Conservation (phyloP, 2,329 filamentous ascomycete species). For the Colletotrichum sp. region DNA sequence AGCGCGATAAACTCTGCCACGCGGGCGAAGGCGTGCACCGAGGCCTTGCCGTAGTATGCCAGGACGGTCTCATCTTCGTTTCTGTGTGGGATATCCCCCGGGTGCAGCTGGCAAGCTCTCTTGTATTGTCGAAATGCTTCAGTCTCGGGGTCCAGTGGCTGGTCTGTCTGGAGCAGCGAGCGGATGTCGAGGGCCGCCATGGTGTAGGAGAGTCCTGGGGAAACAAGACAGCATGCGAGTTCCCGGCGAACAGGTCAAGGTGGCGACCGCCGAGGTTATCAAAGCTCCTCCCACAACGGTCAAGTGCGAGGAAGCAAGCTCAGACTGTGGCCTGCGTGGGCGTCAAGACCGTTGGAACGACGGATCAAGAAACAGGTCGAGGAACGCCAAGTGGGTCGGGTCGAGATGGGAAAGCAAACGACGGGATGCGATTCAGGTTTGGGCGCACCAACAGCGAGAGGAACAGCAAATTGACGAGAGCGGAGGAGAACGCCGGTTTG, state of each 20-base stretch:
- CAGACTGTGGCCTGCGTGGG: neutral
- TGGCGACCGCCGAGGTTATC: neutral
- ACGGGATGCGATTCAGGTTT: neutral
- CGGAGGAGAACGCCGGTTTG: neutral
- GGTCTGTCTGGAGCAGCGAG: slow-evolving; percentile 6
- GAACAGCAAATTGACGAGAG: neutral
- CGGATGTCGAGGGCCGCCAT: neutral
- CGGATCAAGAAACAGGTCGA: neutral
- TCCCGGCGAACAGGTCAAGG: neutral
- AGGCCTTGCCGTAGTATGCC: neutral
- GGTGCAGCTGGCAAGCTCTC: neutral
- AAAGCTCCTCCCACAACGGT: neutral
- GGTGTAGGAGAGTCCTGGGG: neutral
- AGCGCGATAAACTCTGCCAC: neutral
- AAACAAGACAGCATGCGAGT: neutral
- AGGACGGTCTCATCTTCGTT: neutral
- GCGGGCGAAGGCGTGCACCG: neutral
- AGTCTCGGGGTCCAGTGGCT: neutral
- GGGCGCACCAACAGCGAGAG: neutral
- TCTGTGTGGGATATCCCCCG: neutral
- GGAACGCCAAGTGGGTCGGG: slow-evolving; percentile 7
- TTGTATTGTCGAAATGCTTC: neutral
- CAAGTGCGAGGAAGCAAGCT: neutral
- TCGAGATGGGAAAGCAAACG: slow-evolving; percentile 1
- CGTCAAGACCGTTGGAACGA: neutral